Evolutionary conservation across 768 basidiomycete species (phyloP).

Genomic region (Tricholoma sp.): DNA sequence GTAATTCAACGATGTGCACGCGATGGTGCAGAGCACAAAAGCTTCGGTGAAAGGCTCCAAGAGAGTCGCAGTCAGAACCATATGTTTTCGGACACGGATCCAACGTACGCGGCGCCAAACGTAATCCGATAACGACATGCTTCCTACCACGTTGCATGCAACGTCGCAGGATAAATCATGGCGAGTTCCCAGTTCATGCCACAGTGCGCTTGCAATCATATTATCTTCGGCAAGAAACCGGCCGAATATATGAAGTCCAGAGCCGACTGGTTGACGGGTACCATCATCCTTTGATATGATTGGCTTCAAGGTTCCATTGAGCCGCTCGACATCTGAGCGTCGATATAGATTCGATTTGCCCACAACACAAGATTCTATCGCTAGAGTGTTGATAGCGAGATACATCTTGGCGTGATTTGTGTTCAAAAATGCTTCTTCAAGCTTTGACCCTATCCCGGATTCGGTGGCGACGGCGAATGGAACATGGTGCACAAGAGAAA

Average conservation of each 20-base stretch:
- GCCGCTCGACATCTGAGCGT: slow-evolving; percentile 76
- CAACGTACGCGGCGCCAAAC: slow-evolving; percentile 87
- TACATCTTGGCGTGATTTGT: slow-evolving; percentile 99
- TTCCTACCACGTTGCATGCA: slow-evolving; percentile 82
- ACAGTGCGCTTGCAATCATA: slow-evolving; percentile 88
- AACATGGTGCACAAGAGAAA: slow-evolving; percentile 93
- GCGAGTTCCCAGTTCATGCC: slow-evolving; percentile 87
- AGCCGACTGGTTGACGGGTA: slow-evolving; percentile 22
- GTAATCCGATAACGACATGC: slow-evolving; percentile 82
- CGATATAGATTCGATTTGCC: slow-evolving; percentile 96
- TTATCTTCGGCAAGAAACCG: slow-evolving; percentile 96
- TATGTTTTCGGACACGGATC: slow-evolving; percentile 95
- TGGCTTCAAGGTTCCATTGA: slow-evolving; percentile 63
- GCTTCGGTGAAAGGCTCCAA: slow-evolving; percentile 93
- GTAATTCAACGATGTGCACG: slow-evolving; percentile 46
- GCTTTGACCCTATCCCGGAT: slow-evolving; percentile 64
- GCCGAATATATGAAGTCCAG: slow-evolving; percentile 76
- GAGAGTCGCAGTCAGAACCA: slow-evolving; percentile 83
- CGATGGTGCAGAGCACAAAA: slow-evolving; percentile 63
- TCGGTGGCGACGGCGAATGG: slow-evolving; percentile 80
- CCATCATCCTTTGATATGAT: slow-evolving; percentile 13
- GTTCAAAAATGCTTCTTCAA: slow-evolving; percentile 94
- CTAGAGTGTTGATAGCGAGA: slow-evolving; percentile 84
- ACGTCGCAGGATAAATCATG: slow-evolving; percentile 92
- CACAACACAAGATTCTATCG: slow-evolving; percentile 91